Conservation (phyloP, 164 flowering plant species). For the Chloranthus sessilifolius region DNA sequence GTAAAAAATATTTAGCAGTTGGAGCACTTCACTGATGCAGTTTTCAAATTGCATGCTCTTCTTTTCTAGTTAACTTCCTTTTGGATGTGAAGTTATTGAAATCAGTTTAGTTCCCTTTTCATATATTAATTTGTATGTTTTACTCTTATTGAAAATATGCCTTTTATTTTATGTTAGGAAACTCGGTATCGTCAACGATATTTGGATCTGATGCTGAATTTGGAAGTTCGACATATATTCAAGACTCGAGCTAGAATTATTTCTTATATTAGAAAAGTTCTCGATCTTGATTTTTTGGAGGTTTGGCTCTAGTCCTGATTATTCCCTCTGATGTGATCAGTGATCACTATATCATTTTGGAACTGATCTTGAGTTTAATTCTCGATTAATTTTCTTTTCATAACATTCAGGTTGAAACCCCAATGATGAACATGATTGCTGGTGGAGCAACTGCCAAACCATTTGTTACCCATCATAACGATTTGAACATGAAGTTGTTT, state of each 20-base stretch:
- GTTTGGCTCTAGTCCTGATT: too few relatives aligned
- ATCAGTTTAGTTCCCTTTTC: too few relatives aligned
- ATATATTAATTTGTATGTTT: too few relatives aligned
- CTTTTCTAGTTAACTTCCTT: too few relatives aligned
- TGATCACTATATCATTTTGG: too few relatives aligned
- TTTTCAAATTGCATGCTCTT: too few relatives aligned
- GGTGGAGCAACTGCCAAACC: constrained; percentile 98
- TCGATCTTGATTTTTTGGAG: constrained; percentile 84
- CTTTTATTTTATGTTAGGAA: constrained; percentile 49
- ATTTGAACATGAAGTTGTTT: constrained; percentile 67
- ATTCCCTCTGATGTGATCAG: too few relatives aligned
- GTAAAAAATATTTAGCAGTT: too few relatives aligned
- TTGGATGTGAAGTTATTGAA: too few relatives aligned
- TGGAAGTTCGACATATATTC: constrained; percentile 81
- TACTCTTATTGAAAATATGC: neutral
- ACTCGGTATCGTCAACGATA: constrained; percentile 92
- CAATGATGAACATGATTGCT: constrained; percentile 99
- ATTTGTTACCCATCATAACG: constrained; percentile 93
- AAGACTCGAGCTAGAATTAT: constrained; percentile 67
- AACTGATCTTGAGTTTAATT: too few relatives aligned
- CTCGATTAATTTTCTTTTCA: too few relatives aligned
- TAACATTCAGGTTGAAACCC: constrained; percentile 98
- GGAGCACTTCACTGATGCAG: too few relatives aligned
- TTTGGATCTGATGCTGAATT: constrained; percentile 82
- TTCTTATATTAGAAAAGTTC: constrained; percentile 53